A percentile compares a stretch with the other conserved stretches of the same genome.
Evolutionary conservation across 805 yeast species (phyloP).

Genomic region (Lipomyces japonicus): DNA sequence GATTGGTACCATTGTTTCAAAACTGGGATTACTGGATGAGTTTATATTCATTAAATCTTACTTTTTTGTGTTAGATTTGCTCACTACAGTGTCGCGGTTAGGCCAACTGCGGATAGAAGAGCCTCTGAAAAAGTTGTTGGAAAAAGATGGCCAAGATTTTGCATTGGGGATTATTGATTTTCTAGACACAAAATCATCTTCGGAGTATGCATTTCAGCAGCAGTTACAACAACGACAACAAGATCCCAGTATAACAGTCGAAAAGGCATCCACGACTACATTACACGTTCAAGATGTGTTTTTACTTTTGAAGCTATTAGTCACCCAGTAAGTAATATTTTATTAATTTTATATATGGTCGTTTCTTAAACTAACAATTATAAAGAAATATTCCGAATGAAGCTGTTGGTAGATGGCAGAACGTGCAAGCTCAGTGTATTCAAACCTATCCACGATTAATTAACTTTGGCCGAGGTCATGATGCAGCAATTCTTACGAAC

Average conservation of each 20-base stretch:
- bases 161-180: conserved; percentile 37
- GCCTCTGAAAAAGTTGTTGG: conserved; percentile 7
- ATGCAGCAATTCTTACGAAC: conserved; percentile 73
- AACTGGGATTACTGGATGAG: conserved; percentile 31
- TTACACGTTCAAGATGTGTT: conserved; percentile 58
- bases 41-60: conserved; percentile 31
- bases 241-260: neutral
- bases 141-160: conserved; percentile 31
- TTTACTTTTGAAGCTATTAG: conserved; percentile 52
- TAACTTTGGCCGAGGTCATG: conserved; percentile 89
- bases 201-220: conserved; percentile 23
- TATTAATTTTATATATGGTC: conserved; percentile 5
- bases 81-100: conserved; percentile 35
- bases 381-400: conserved; percentile 49
- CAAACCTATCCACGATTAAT: conserved; percentile 89
- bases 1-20: conserved; percentile 37
- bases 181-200: conserved; percentile 32
- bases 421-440: conserved; percentile 65
- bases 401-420: conserved; percentile 55
- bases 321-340: conserved; percentile 37
- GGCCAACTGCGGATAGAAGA: conserved; percentile 29
- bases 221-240: conserved; percentile 20
- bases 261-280: conserved; percentile 29
- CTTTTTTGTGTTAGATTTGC: conserved; percentile 36
- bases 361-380: conserved; percentile 16